Evolutionary conservation across 768 basidiomycete species (phyloP).

Genomic region (Chalciporus chontae): DNA sequence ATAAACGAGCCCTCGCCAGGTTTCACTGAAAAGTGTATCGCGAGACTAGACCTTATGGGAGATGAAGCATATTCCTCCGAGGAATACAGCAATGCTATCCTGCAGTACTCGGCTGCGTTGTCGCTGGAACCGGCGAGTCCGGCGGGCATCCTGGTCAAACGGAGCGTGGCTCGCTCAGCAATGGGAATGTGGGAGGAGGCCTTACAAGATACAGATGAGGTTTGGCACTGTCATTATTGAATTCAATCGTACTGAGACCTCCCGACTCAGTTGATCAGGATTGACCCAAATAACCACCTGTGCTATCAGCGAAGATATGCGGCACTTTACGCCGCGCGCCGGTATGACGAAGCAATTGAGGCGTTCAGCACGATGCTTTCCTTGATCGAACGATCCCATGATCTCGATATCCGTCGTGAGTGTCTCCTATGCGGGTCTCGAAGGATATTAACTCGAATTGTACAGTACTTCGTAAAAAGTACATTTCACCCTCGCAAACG

Average conservation of each 20-base stretch:
- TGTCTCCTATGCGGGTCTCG: too few relatives aligned
- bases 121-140: background rate
- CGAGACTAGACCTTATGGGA: too few relatives aligned
- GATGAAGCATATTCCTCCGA: too few relatives aligned
- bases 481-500: background rate
- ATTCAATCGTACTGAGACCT: too few relatives aligned
- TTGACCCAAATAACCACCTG: background rate
- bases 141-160: background rate
- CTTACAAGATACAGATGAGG: constrained; percentile 3
- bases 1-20: too few relatives aligned
- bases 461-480: background rate
- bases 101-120: background rate
- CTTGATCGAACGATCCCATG: background rate
- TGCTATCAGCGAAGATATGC: background rate
- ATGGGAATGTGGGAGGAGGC: constrained; percentile 4
- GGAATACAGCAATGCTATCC: background rate
- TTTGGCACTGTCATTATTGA: background rate
- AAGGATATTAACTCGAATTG: too few relatives aligned
- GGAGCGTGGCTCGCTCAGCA: background rate
- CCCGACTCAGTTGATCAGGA: background rate
- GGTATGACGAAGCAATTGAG: background rate
- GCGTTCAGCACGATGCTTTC: background rate
- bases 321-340: background rate
- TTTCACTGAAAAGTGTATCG: too few relatives aligned
- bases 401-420: background rate